Base-by-base conservation (phyloP, 2,329 filamentous ascomycete species). In the Cladosporium sp. region DNA sequence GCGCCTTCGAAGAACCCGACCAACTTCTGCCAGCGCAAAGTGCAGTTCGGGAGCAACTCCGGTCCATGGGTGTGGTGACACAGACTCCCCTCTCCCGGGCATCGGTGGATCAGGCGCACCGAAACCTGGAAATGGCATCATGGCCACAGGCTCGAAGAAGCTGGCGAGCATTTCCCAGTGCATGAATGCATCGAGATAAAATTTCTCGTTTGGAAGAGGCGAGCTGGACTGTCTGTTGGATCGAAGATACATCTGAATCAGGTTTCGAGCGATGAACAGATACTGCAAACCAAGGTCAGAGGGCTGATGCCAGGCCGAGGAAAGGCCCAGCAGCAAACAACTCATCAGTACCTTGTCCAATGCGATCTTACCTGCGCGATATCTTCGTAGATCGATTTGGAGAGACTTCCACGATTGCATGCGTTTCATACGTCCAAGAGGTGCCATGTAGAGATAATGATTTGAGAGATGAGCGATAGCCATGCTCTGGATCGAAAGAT, bases 401-500 rank as follows among this genome's bases (percentile, higher is more conserved):
- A 80, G 69, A n/a, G 73, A 73, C 15, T 75, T 73, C 22, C 76
- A 70, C 4, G 75, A 76, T 58, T 80, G 78, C 50, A 70, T 69
- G 53, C 77, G 79, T 67, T 77, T 75, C 56, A 73, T 76, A 20
- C 71, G 65, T 5, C 74, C 79, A 20, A 74, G 70, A 7, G 68
- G 70, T 19, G 68, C 74, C 70, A 78, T 80, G 45, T 73, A 72
- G 4, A 73, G 79, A 50, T 80, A 80, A 49, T 80, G 71, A 59
- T 82, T 80, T 1, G 80, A 76, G 0, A 84, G 67, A 17, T 80
- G 80, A 3, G 80, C 80, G 7, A 80, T 80, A 1, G 80, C 79
- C 80, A 84, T 84, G 56, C 80, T 83, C 57, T 83, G 80, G 40
- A 83, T 80, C 2, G 79, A 79, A 41, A 78, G 80, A 58, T 78